Evolutionary conservation across 768 basidiomycete genomes (phyloP).

Genomic region (Suillus plorans): DNA sequence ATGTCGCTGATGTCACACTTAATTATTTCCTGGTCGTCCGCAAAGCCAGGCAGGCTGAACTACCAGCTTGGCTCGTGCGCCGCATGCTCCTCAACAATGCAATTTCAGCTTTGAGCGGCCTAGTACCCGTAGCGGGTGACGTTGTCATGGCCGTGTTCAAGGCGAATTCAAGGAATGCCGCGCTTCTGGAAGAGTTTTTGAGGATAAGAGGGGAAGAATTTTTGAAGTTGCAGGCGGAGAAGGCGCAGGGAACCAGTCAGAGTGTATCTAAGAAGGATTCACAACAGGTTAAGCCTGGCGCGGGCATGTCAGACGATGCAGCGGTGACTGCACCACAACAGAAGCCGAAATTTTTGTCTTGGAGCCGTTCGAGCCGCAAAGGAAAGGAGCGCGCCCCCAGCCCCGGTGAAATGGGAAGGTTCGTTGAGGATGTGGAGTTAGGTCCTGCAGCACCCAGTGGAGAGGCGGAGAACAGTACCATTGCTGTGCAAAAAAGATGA

Average conservation of each 20-base stretch:
- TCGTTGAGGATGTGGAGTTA: constrained; percentile 36
- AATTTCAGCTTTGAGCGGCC: constrained; percentile 62
- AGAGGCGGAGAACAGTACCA: not conserved
- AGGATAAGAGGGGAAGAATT: constrained; percentile 75
- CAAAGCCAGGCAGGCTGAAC: constrained; percentile 73
- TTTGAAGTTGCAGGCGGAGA: constrained; percentile 47
- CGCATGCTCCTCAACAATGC: constrained; percentile 80
- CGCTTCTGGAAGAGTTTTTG: constrained; percentile 81
- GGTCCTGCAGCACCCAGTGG: not conserved
- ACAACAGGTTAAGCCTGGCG: constrained; percentile 53
- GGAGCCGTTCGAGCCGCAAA: constrained; percentile 15
- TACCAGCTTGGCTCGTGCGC: constrained; percentile 62
- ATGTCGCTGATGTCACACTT: constrained; percentile 58
- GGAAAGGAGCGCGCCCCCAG: constrained; percentile 23
- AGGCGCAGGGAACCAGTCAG: constrained; percentile 23
- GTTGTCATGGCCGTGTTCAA: constrained; percentile 76
- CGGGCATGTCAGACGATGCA: constrained; percentile 39
- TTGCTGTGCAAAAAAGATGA: not conserved
- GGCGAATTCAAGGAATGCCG: constrained; percentile 88
- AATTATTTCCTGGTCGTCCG: constrained; percentile 77
- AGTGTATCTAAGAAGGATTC: constrained; percentile 33
- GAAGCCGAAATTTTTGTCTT: constrained; percentile 10
- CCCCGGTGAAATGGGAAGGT: constrained; percentile 33
- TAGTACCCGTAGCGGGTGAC: constrained; percentile 76
- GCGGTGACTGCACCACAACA: constrained; percentile 32